Evolutionary conservation across 257 asterid genomes (phyloP), one percentile per base, ranked within the genome.

Genomic region (Lithospermum erythrorhizon): DNA sequence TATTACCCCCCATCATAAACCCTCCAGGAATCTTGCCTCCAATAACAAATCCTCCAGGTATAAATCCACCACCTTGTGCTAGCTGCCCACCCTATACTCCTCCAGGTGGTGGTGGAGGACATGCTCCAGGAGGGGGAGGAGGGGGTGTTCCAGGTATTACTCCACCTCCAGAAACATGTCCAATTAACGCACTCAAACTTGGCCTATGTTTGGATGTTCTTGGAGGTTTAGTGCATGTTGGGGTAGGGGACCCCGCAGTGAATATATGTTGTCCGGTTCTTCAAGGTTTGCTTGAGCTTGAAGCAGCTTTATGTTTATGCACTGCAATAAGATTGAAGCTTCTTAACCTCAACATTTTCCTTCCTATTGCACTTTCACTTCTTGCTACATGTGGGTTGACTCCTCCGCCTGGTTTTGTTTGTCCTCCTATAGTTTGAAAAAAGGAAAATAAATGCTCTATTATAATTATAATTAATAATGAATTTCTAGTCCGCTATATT

Each of bases 151-250:
- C 81, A 0, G 77, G 73, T 2, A 49, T 67, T 9, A 52, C 27
- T 14, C 80, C 82, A 6, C 82, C 88, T 0, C 76, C 86, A 0
- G 54, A 68, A 0, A 76, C 58, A 0, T 91, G 96, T 61, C 96
- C 95, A 0, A 86, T 91, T 15, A 60, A 91, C 30, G 95, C 96
- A 22, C 73, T 91, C 60, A 91, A 91, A 66, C 70, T 91, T 15
- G 96, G 98, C 75, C 86, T 88, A 3, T 91, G 98, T 59, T 59
- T 91, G 66, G 98, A 88, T 59, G 95, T 91, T 3, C 82, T 91
- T 0, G 96, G 97, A 55, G 98, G 98, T 16, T 60, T 91, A 29
- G 75, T 91, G 41, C 97, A 91, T 59, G 73, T 91, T 15, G 90
- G 87, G 5, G 78, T 91, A 2, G 98, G 97, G 48, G 72, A 91